Evolutionary conservation across 2,329 filamentous ascomycete species (phyloP).

Genomic region (Rhinocladiella mackenziei): DNA sequence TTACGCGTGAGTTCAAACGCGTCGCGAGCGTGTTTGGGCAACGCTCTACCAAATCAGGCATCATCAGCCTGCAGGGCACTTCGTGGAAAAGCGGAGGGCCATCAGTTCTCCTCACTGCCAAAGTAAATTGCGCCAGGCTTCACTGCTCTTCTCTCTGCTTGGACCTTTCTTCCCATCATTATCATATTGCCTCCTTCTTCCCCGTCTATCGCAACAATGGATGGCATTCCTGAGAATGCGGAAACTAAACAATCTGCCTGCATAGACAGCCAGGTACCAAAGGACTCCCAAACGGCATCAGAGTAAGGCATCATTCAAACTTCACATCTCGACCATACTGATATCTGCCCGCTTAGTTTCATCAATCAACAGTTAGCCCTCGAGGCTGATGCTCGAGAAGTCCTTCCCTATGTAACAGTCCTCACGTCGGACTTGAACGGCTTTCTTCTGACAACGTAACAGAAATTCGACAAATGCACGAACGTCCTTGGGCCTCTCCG

Average conservation of each 20-base stretch:
- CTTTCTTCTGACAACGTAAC: constrained; percentile 21
- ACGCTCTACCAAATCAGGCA: too few relatives aligned
- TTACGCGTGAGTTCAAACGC: constrained; percentile 5
- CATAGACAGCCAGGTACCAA: constrained; percentile 37
- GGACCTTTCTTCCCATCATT: background rate
- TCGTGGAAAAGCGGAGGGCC: too few relatives aligned
- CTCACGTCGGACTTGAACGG: constrained; percentile 2
- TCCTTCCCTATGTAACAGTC: constrained; percentile 74
- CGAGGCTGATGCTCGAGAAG: constrained; percentile 91
- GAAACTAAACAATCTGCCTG: background rate
- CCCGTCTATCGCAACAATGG: constrained; percentile 4
- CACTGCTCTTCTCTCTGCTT: too few relatives aligned
- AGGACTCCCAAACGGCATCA: constrained; percentile 67
- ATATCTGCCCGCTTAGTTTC: constrained; percentile 46
- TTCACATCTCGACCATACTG: constrained; percentile 2
- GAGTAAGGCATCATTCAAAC: constrained; percentile 54
- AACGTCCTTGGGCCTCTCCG: constrained; percentile 81
- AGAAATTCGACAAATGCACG: constrained; percentile 94
- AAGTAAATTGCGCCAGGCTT: too few relatives aligned
- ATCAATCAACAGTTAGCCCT: constrained; percentile 84
- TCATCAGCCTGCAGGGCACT: too few relatives aligned
- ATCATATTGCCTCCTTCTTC: background rate
- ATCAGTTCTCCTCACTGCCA: too few relatives aligned
- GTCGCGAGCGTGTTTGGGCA: constrained; percentile 1
- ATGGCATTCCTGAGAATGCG: constrained; percentile 12